Conservation (phyloP, 768 basidiomycete species). For the Pleurotus citrinopileatus region DNA sequence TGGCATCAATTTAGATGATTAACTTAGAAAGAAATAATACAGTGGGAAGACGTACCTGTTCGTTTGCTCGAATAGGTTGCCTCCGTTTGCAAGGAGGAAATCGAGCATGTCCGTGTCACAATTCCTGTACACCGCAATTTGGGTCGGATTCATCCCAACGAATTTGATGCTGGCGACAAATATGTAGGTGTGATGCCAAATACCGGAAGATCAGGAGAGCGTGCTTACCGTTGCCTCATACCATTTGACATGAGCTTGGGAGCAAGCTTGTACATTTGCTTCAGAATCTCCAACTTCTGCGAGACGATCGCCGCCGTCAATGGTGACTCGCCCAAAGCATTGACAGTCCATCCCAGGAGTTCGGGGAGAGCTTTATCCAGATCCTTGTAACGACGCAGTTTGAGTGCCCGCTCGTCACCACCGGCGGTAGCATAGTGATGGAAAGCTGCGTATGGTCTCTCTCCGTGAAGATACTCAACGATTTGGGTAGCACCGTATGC, state of each 20-base stretch:
- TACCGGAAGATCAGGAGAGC: not conserved
- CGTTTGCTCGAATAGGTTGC: conserved; percentile 43
- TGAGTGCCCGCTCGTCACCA: conserved; percentile 39
- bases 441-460: conserved; percentile 49
- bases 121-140: conserved; percentile 34
- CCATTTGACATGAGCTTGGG: conserved; percentile 38
- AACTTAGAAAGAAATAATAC: not conserved
- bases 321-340: conserved; percentile 49
- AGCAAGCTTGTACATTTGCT: conserved; percentile 40
- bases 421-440: conserved; percentile 42
- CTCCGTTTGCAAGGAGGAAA: conserved; percentile 44
- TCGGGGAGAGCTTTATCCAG: conserved; percentile 39
- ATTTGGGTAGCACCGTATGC: conserved; percentile 26
- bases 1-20: conserved; percentile 23
- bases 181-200: conserved; percentile 6
- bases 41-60: conserved; percentile 10
- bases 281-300: conserved; percentile 34
- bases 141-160: conserved; percentile 40
- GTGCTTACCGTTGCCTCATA: conserved; percentile 41
- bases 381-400: conserved; percentile 35
- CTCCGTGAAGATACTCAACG: conserved; percentile 45
- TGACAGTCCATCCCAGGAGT: conserved; percentile 52
- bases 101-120: conserved; percentile 37
- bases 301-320: conserved; percentile 42
- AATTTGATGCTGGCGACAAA: conserved; percentile 42